Conservation (phyloP, 176 grass and related monocot genomes). For the Phoenix roebelenii region DNA sequence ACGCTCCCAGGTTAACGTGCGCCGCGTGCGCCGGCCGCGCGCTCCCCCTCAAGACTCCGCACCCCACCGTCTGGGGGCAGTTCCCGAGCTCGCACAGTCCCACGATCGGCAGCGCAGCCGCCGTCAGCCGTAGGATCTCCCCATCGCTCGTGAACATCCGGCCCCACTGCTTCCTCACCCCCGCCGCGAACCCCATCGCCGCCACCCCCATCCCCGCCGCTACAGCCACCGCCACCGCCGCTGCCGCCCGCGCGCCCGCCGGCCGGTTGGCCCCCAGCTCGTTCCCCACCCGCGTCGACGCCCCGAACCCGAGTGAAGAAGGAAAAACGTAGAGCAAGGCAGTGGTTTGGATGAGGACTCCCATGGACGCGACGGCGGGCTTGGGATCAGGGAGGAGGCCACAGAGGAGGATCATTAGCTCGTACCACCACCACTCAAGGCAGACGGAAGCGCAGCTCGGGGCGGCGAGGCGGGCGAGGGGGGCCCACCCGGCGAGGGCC, state of each 20-base stretch:
- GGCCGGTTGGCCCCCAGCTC: constrained; percentile 7
- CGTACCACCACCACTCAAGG: constrained; percentile 11
- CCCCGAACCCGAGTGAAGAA: neutral
- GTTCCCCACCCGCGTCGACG: constrained; percentile 4
- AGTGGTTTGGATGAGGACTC: constrained; percentile 5
- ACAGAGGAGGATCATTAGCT: neutral
- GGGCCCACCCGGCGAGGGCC: no score
- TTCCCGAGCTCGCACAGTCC: constrained; percentile 11
- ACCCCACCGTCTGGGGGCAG: constrained; percentile 3
- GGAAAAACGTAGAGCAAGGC: constrained; percentile 2
- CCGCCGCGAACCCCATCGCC: neutral
- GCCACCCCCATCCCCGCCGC: neutral
- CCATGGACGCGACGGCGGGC: constrained; percentile 3
- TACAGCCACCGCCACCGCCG: neutral
- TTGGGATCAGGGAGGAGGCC: constrained; percentile 2
- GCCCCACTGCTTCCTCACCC: neutral
- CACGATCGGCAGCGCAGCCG: neutral
- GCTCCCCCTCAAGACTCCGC: constrained; percentile 1
- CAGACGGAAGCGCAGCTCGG: constrained; percentile 7
- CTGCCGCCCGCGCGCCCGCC: neutral
- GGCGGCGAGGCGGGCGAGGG: neutral
- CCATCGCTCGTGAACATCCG: constrained; percentile 4
- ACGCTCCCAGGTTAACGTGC: neutral
- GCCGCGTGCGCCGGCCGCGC: neutral
- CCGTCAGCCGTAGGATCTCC: neutral